Evolutionary conservation across 2,329 filamentous ascomycete species (phyloP).

Genomic region (Diaporthe aspalathi): DNA sequence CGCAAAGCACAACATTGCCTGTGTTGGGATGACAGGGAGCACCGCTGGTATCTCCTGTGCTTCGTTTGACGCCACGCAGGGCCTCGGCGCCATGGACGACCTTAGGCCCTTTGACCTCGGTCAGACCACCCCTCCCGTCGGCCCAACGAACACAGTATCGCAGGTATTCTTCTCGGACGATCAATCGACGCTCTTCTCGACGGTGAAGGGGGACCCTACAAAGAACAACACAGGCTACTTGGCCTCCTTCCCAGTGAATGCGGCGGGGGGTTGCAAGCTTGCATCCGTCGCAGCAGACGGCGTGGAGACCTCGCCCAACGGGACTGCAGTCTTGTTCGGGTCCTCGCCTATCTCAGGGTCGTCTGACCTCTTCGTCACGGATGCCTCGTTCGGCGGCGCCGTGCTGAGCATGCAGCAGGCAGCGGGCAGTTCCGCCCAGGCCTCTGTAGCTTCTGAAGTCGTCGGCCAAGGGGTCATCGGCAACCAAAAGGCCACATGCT

Average conservation of each 20-base stretch:
- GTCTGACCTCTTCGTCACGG: conserved; percentile 63
- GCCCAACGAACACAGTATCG: conserved; percentile 69
- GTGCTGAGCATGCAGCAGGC: conserved; percentile 54
- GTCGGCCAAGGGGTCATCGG: conserved; percentile 58
- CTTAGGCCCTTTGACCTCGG: conserved; percentile 60
- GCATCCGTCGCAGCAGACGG: conserved; percentile 45
- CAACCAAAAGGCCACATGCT: conserved; percentile 68
- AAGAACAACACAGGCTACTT: conserved; percentile 68
- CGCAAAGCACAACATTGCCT: conserved; percentile 54
- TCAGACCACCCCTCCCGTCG: conserved; percentile 68
- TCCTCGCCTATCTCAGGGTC: conserved; percentile 58
- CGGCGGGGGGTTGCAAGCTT: background rate
- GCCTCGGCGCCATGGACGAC: conserved; percentile 57
- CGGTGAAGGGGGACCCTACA: conserved; percentile 69
- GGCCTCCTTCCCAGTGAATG: conserved; percentile 59
- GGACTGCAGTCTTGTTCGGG: conserved; percentile 69
- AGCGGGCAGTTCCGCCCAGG: background rate
- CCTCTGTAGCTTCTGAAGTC: conserved; percentile 48
- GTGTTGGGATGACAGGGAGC: conserved; percentile 59
- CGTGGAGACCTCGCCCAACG: conserved; percentile 57
- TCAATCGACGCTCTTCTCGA: conserved; percentile 62
- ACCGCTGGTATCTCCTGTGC: conserved; percentile 59
- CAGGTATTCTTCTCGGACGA: conserved; percentile 70
- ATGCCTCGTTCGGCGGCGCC: conserved; percentile 67
- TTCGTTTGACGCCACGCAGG: conserved; percentile 49